Evolutionary conservation across 352 stramenopile species (phyloP).

Genomic region (Globisporangium apiculatum): DNA sequence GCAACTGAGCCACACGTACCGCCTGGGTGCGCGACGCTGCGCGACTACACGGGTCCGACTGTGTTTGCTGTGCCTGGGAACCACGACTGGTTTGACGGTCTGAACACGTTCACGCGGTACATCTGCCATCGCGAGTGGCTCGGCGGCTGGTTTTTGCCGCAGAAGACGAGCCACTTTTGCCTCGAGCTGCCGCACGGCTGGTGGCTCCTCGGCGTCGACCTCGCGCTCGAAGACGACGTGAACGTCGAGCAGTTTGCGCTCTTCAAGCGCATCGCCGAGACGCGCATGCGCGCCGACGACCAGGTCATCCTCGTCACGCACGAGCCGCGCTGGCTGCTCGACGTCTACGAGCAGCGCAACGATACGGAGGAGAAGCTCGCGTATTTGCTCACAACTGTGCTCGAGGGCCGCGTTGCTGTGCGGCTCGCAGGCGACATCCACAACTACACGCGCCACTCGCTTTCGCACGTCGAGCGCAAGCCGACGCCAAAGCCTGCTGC

Average conservation of each 20-base stretch:
- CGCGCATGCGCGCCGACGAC: constrained; percentile 73
- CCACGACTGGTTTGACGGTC: constrained; percentile 93
- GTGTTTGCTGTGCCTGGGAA: constrained; percentile 87
- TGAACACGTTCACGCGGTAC: constrained; percentile 90
- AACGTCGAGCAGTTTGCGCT: constrained; percentile 91
- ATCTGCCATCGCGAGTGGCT: constrained; percentile 90
- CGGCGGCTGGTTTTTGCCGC: constrained; percentile 88
- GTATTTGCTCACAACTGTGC: constrained; percentile 64
- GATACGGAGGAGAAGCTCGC: constrained; percentile 72
- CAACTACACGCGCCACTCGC: constrained; percentile 90
- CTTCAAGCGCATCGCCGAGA: constrained; percentile 80
- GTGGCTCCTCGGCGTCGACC: constrained; percentile 90
- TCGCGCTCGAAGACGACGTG: constrained; percentile 90
- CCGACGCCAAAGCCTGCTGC: constrained; percentile 12
- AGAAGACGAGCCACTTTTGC: constrained; percentile 90
- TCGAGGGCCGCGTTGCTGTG: constrained; percentile 67
- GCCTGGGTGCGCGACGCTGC: constrained; percentile 31
- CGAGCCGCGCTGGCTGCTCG: constrained; percentile 88
- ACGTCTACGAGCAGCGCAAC: constrained; percentile 77
- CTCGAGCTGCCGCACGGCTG: constrained; percentile 87
- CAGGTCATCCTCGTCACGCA: constrained; percentile 90
- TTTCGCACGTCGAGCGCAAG: neutral
- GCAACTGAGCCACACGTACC: constrained; percentile 52
- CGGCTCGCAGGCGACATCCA: constrained; percentile 90
- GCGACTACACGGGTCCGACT: constrained; percentile 63